A percentile compares a stretch with the other conserved stretches of the same genome.
These are phyloP conservation scores for Phaeotremella skinneri DNA, from an alignment of 768 basidiomycete genomes.

Conservation along the genomic window DNA sequence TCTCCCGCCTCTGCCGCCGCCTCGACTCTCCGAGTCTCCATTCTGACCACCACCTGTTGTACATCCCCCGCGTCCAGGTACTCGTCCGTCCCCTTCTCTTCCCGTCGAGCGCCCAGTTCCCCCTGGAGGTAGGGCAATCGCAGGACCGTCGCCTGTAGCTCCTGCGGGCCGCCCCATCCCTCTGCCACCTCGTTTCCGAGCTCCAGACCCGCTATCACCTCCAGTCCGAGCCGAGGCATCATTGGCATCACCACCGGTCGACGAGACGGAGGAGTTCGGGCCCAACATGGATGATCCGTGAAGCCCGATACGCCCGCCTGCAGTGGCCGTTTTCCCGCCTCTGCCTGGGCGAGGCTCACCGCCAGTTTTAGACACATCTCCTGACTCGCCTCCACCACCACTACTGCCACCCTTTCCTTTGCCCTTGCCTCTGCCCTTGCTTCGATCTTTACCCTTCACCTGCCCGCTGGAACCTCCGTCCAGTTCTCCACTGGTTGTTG, in stretches of 20 bases:
- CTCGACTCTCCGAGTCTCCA: constrained; percentile 1
- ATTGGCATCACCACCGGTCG: not conserved
- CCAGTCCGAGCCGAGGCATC: too few relatives aligned
- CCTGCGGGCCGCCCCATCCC: constrained; percentile 8
- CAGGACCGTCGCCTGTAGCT: not conserved
- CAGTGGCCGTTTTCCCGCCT: not conserved
- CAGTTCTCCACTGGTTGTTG: not conserved
- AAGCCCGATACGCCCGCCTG: not conserved
- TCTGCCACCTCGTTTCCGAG: too few relatives aligned
- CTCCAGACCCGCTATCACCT: too few relatives aligned
- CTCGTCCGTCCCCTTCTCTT: constrained; percentile 17
- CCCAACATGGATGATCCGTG: not conserved
- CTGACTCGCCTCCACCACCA: not conserved
- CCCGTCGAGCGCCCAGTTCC: constrained; percentile 17
- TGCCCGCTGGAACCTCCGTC: not conserved
- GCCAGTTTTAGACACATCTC: not conserved
- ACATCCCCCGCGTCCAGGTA: not conserved
- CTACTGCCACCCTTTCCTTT: not conserved
- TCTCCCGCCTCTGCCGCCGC: constrained; percentile 9
- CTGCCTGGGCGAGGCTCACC: not conserved
- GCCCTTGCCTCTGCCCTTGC: constrained; percentile 5
- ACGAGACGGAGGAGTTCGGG: not conserved
- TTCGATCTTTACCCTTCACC: constrained; percentile 4
- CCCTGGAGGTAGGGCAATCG: constrained; percentile 4
- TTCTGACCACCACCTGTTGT: not conserved